Evolutionary conservation across 345 rosid species (phyloP), one percentile per base, ranked within the genome.

Genomic region (Passiflora organensis): DNA sequence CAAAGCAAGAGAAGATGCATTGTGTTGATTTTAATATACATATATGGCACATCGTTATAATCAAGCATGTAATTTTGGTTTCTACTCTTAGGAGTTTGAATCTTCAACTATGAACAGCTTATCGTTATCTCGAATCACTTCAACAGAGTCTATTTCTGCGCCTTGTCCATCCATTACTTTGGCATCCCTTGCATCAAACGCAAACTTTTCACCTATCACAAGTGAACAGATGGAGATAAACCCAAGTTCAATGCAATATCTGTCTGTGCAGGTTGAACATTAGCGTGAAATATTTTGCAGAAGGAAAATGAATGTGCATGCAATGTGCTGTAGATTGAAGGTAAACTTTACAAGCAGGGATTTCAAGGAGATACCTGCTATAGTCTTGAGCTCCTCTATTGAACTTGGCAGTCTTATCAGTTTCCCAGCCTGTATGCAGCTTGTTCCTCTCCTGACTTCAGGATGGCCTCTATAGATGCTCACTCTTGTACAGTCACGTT

Each of bases 121-220:
- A 57, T 91, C 97, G 38, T 82, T 76, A 60, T 91, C 96, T 75
- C 97, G 77, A 56, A 91, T 82, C 56, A 91, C 91, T 67, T 91
- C 89, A 55, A 80, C 73, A 49, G 76, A 78, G 63, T 87, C 96
- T 38, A 91, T 79, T 76, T 87, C 96, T 15, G 95, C 70, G 21
- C 97, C 95, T 68, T 69, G 87, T 75, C 72, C 85, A 67, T 91
- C 72, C 10, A 79, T 84, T 51, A 83, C 77, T 57, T 68, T 62
- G 17, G 70, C 69, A 65, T 70, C 77, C 18, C 62, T 65, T 42
- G 81, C 82, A 75, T 82, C 76, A 43, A 87, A 72, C 48, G 85
- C 95, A 22, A 91, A 64, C 75, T 80, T 91, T 19, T 76, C 78
- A 43, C 86, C 97, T 91, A 56, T 51, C 8, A 36, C 15, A 39